Evolutionary conservation across 805 yeast genomes (phyloP), one percentile per base, ranked within the genome.

Genomic region (Ogataea trehalophila): DNA sequence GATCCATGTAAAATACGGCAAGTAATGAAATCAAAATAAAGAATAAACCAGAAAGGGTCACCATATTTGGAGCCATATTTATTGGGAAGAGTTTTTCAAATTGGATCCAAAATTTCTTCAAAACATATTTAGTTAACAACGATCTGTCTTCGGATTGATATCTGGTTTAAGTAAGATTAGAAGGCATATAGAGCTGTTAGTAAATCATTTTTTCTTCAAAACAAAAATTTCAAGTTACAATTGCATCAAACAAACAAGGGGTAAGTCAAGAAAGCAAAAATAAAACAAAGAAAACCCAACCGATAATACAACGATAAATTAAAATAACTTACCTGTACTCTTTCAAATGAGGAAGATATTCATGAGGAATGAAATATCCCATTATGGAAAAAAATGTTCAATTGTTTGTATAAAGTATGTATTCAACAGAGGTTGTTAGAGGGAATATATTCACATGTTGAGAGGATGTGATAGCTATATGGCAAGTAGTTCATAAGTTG

Each of bases 41-140:
- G 23, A 74, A 58, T 51, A 92, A 75, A 0, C 98, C 98, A 13
- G 78, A 69, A 29, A 92, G 69, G 0, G 98, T 92, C 46, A 91
- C 85, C 61, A 87, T 80, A 65, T 92, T 92, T 7, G 99, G 99
- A 4, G 97, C 97, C 85, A 92, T 80, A 77, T 83, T 83, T 51
- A 75, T 47, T 2, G 98, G 98, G 69, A 91, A 88, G 34, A 88
- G 70, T 41, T 71, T 63, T 33, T 85, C 91, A 62, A 89, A 84
- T 51, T 73, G 66, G 44, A 72, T 67, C 94, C 97, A 92, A 72
- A 89, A 91, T 44, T 85, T 87, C 61, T 87, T 89, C 57, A 91
- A 72, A 14, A 90, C 66, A 57, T 80, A 81, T 61, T 82, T 83
- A 13, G 97, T 85, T 23, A 83, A 69, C 38, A 87, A 66, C 0